Base-by-base conservation (phyloP, 257 asterid genomes). In the Osmanthus fragrans region DNA sequence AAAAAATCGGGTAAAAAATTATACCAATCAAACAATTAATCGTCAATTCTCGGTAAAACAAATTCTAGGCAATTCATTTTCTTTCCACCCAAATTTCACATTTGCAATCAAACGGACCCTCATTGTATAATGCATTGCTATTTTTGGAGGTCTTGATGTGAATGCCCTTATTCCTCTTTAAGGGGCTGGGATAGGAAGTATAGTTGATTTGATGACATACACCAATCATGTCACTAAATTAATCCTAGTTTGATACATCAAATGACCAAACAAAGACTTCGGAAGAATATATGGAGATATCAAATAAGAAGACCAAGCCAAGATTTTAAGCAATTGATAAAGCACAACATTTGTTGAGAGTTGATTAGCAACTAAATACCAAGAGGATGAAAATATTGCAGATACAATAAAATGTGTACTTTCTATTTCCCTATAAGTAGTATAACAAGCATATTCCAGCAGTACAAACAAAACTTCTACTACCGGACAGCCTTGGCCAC, bases 321-420 rank as follows among this genome's bases (percentile, higher is more conserved):
- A 67, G 34, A 76, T 36, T 27, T 18, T 60, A 29, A 39, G 72
- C 71, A 78, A 56, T 70, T 77, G 54, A 66, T 47, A 29, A 16
- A 7, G 29, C 76, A 70, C 73, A 42, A 42, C 45, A 39, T 70
- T 70, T 63, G 32, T 33, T 16, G 32, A 69, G 39, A 10, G 23
- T 66, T 69, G 49, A 65, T 70, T 47, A 64, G 19, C 56, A 42
- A 47, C 40, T 21, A 27, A 21, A 15, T 25, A 6, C 15, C 18
- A 71, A 40, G 5, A 30, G 72, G 39, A 71, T 10, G 16, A 60
- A 60, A 25, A 60, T 21, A 23, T 21, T 9, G 10, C 68, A 23
- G 29, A 58, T 0, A 63, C 3, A 0, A 63, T 13, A 63, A 10
- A 63, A 63, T 63, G 19, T 63, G 3, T 27, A 12, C 69, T 63